These are phyloP conservation scores for Salinomyces thailandicus DNA, from an alignment of 2,329 filamentous ascomycete genomes.

Conservation along the genomic window DNA sequence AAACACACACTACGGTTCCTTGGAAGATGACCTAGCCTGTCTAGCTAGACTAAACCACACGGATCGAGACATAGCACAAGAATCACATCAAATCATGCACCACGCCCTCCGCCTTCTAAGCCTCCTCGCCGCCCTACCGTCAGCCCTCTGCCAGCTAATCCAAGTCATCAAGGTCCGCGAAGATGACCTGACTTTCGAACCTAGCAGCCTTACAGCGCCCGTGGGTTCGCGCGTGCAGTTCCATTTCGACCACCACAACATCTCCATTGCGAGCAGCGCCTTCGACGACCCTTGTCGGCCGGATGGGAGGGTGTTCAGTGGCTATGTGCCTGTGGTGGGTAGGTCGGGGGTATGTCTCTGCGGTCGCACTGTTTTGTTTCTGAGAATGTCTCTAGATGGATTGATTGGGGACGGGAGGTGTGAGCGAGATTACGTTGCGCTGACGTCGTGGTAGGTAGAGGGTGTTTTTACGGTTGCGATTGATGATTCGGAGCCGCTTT, in stretches of 20 bases:
- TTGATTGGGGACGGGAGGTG: neutral
- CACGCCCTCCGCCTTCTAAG: neutral
- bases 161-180: neutral
- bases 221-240: constrained; percentile 2
- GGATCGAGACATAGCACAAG: too few relatives aligned
- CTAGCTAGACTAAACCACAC: too few relatives aligned
- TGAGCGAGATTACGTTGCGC: neutral
- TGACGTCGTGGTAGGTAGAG: neutral
- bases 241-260: constrained; percentile 1
- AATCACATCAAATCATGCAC: too few relatives aligned
- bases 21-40: too few relatives aligned
- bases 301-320: constrained; percentile 1
- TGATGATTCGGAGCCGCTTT: constrained; percentile 1
- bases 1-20: too few relatives aligned
- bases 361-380: too few relatives aligned
- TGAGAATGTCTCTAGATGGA: too few relatives aligned
- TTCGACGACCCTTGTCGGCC: constrained; percentile 3
- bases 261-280: constrained; percentile 2
- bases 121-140: neutral
- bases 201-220: neutral
- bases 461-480: constrained; percentile 1
- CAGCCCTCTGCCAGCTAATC: neutral
- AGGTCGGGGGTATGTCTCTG: neutral
- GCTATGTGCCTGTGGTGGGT: neutral
- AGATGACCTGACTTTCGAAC: constrained; percentile 1